phyloP scores from a whole-genome alignment of 1,139 yeast species.

The Arxiozyma slooffiae region DNA sequence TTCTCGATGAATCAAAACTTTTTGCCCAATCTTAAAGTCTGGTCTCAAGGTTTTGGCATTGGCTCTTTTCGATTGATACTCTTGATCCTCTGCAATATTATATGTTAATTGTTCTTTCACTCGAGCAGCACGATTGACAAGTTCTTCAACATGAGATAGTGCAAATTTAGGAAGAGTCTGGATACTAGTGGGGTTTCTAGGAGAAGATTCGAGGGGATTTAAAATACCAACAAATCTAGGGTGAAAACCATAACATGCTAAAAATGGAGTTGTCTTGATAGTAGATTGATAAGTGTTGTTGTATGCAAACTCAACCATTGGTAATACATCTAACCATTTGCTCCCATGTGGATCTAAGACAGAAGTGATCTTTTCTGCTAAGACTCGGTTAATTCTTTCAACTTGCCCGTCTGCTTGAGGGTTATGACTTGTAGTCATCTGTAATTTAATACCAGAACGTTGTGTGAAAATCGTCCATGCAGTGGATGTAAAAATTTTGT shows the following conservation, averaged over 20 bases:
- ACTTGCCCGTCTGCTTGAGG: conserved; percentile 2
- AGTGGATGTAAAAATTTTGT: not conserved
- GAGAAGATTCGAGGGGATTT: too few relatives aligned
- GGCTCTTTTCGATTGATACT: too few relatives aligned
- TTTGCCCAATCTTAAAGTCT: too few relatives aligned
- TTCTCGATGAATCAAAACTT: too few relatives aligned
- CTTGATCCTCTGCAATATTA: too few relatives aligned
- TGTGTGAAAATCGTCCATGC: not conserved
- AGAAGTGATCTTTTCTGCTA: not conserved
- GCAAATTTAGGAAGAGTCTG: too few relatives aligned
- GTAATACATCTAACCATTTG: conserved; percentile 8
- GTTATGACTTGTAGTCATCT: conserved; percentile 1
- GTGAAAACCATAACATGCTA: not conserved
- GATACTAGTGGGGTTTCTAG: too few relatives aligned
- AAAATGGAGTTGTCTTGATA: conserved; percentile 2
- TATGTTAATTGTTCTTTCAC: too few relatives aligned
- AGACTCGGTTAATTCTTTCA: not conserved
- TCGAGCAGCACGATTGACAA: too few relatives aligned
- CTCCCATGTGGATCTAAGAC: conserved; percentile 15
- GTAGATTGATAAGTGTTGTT: conserved; percentile 4
- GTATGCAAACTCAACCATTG: conserved; percentile 1
- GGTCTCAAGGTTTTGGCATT: too few relatives aligned
- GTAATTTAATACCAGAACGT: not conserved
- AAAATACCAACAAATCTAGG: too few relatives aligned
- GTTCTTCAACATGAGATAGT: too few relatives aligned